These are phyloP conservation scores for Tricholoma furcatifolium DNA, from an alignment of 768 basidiomycete species.

Conservation along the genomic window DNA sequence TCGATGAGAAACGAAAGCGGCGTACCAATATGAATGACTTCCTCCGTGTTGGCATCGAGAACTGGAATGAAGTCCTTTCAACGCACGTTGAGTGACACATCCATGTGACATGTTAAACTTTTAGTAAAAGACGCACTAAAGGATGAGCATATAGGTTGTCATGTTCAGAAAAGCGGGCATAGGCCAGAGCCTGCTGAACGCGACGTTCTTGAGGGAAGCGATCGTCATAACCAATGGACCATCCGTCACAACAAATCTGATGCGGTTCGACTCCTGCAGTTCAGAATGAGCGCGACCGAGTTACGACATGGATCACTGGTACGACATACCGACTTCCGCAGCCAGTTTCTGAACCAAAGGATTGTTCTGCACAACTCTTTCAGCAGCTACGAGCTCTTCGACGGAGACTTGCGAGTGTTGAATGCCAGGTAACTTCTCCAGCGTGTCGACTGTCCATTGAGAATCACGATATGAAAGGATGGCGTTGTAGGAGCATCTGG, in stretches of 20 bases:
- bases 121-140: conserved; percentile 45
- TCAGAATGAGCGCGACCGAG: no score
- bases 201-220: conserved; percentile 71
- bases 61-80: conserved; percentile 71
- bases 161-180: conserved; percentile 72
- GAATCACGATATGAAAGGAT: conserved; percentile 47
- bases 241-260: conserved; percentile 79
- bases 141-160: conserved; percentile 92
- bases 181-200: conserved; percentile 79
- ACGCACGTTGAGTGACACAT: conserved; percentile 14
- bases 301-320: no score
- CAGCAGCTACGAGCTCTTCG: conserved; percentile 77
- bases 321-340: conserved; percentile 70
- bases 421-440: conserved; percentile 61
- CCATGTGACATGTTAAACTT: conserved; percentile 12
- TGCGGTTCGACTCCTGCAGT: conserved; percentile 62
- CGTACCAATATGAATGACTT: conserved; percentile 73
- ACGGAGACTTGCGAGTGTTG: conserved; percentile 81
- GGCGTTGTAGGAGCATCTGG: conserved; percentile 52
- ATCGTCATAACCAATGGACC: conserved; percentile 89
- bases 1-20: neutral
- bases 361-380: conserved; percentile 70
- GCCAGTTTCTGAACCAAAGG: conserved; percentile 67
- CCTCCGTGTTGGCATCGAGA: conserved; percentile 66
- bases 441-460: conserved; percentile 61